Conservation (phyloP, 306 rosid genomes). For the Lagenaria siceraria region DNA sequence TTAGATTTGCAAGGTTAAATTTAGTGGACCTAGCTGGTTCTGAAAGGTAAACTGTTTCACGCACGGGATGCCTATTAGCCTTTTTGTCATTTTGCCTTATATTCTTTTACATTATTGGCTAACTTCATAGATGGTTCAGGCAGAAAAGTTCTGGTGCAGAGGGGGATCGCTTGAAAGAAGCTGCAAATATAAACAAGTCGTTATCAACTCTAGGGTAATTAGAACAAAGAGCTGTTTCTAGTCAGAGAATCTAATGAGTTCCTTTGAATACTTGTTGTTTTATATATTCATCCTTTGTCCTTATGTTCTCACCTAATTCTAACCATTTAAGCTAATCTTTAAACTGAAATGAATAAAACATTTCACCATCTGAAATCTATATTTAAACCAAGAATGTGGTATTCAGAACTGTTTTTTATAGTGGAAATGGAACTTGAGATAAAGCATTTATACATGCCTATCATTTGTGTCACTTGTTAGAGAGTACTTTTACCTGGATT, state of each 20-base stretch:
- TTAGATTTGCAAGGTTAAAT: conserved; percentile 89
- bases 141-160: conserved; percentile 97
- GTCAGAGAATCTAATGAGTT: background rate
- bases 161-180: conserved; percentile 88
- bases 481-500: background rate
- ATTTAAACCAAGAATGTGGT: background rate
- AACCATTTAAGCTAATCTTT: background rate
- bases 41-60: conserved; percentile 49
- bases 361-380: background rate
- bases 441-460: background rate
- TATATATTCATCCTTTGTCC: background rate
- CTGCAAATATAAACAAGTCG: conserved; percentile 91
- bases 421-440: background rate
- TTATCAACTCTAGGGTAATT: conserved; percentile 87
- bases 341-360: background rate
- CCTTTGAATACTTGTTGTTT: background rate
- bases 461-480: background rate
- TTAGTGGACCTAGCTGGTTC: conserved; percentile 96
- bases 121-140: conserved; percentile 35
- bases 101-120: background rate
- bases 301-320: background rate
- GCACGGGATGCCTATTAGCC: conserved; percentile 1
- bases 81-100: background rate
- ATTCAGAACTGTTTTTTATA: background rate
- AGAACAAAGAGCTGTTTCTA: conserved; percentile 10